phyloP scores from a whole-genome alignment of 441 rosid genomes.

The Aleurites moluccanus region DNA sequence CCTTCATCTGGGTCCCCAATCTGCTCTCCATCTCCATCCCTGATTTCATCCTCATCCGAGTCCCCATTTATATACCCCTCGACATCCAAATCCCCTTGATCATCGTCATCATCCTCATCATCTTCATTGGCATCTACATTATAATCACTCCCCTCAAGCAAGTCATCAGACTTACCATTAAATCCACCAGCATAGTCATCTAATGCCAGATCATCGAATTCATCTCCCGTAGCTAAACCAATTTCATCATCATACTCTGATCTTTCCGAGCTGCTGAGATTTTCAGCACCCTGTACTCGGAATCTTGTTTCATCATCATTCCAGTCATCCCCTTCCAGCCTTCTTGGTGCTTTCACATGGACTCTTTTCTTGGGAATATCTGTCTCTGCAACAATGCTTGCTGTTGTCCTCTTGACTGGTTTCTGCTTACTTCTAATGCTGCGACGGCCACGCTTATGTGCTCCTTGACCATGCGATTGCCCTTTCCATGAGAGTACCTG shows the following conservation, averaged over 20 bases:
- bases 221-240: constrained; percentile 43
- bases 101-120: constrained; percentile 38
- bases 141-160: constrained; percentile 51
- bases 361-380: constrained; percentile 26
- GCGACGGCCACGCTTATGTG: constrained; percentile 54
- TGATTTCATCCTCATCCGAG: constrained; percentile 43
- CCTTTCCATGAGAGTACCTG: constrained; percentile 46
- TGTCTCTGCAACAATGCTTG: constrained; percentile 29
- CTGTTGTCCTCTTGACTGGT: constrained; percentile 39
- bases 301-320: constrained; percentile 38
- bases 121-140: constrained; percentile 43
- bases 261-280: constrained; percentile 62
- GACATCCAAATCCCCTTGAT: constrained; percentile 34
- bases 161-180: constrained; percentile 42
- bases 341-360: constrained; percentile 23
- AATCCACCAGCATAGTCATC: constrained; percentile 43
- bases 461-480: constrained; percentile 43
- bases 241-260: constrained; percentile 54
- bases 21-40: constrained; percentile 27
- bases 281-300: constrained; percentile 41
- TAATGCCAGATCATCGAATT: constrained; percentile 35
- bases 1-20: constrained; percentile 45
- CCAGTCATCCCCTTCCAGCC: constrained; percentile 33
- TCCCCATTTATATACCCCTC: constrained; percentile 55
- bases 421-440: constrained; percentile 49